Base-by-base conservation (phyloP, 768 basidiomycete species). In the Phanerochaete sordida region DNA sequence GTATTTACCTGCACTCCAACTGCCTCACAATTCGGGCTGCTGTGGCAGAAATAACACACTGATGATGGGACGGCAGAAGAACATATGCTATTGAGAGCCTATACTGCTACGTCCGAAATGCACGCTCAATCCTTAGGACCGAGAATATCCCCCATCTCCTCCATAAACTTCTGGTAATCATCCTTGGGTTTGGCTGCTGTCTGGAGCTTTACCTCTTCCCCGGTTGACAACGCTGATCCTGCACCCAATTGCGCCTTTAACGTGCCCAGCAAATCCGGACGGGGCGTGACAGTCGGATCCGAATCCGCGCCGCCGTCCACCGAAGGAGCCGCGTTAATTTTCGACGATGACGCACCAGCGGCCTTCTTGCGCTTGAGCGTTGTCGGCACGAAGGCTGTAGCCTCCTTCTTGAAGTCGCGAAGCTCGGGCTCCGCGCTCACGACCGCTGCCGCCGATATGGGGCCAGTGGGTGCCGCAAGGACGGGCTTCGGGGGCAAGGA, bases 361-460 rank as follows among this genome's bases (percentile, higher is more conserved):
- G 37, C 64, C 61, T 81, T 88, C 73, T 90, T 94, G 49, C 91
- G 84, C 73, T 92, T 93, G 54, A 96, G 74, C 2, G 89, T 79
- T 1, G 87, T 71, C 3, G 97, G 97, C 3, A 98, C 84, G 67
- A 99, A 98, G 0, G 91, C 85, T 0, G 93, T 96, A 9, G 91
- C 90, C 72, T 99, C 97, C 73, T 93, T 95, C 76, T 95, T 93
- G 62, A 98, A 79, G 73, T 99, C 93, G 15, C 96, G 90, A 53
- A 99, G 74, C 69, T 93, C 81, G 3, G 97, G 93, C 47, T 79
- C 93, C 2, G 95, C 94, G 23, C 84, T 87, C 54, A 98, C 86
- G 1, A 84, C 90, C 1, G 91, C 93, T 7, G 82, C 75, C 1
- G 77, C 78, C 16, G 79, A 61, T 46, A 73, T 59, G 19, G 60